Evolutionary conservation across 495 filamentous ascomycete genomes (phyloP), one percentile per base, ranked within the genome.

Genomic region (Aspergillus ostianus): DNA sequence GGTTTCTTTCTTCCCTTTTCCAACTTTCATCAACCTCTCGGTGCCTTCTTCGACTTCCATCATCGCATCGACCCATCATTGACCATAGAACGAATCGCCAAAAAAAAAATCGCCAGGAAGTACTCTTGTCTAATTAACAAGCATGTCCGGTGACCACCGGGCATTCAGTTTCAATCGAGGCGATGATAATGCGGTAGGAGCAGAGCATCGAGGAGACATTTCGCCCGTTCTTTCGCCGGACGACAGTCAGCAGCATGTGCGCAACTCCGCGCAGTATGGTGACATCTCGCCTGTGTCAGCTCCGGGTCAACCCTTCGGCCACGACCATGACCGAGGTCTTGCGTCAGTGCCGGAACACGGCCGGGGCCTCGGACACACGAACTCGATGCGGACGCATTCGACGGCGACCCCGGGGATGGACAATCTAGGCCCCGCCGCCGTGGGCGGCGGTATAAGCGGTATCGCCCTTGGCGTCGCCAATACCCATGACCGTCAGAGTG

Each of bases 391-490:
- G 9, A 77, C 78, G 50, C 75, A 75, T 58, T 82, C 79, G 52
- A 86, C 77, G 50, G 80, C 85, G 47, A 91, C 89, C 7, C 90
- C 90, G 5, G 89, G 88, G 10, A 81, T 84, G 44, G 90, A 92
- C 71, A 92, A 93, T 67, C 82, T 91, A 55, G 84, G 89, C 49
- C 83, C 87, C 26, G 72, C 78, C 47, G 89, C 90, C 13, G 82
- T 82, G 50, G 90, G 90, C 55, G 90, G 90, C 29, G 90, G 90
- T 26, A 88, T 93, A 69, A 82, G 88, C 18, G 89, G 88, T 26
- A 86, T 93, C 56, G 89, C 90, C 51, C 75, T 86, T 62, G 89
- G 82, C 51, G 84, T 92, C 57, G 90, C 89, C 6, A 89, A 90
- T 56, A 82, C 80, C 29, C 85, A 91, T 73, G 81, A 87, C 61